A percentile compares a stretch with the other conserved stretches of the same genome.
Evolutionary conservation across 2,329 filamentous ascomycete genomes (phyloP).

Genomic region (Arthrobotrys sphaeroides): DNA sequence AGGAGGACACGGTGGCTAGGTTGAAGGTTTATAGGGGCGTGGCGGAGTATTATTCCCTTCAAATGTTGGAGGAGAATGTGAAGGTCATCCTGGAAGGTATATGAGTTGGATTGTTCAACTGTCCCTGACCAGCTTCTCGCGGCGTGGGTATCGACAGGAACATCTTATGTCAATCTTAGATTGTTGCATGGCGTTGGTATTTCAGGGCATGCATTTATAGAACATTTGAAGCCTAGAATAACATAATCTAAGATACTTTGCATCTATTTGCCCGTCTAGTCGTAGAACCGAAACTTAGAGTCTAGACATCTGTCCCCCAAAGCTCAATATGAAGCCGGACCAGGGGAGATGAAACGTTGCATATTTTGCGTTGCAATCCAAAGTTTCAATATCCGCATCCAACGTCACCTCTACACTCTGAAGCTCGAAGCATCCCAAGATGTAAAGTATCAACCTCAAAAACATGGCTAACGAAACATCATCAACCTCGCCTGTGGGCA

Average conservation of each 20-base stretch:
- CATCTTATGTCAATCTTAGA: not conserved
- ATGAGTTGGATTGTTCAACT: too few species aligned
- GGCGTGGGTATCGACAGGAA: too few species aligned
- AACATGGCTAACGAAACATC: constrained; percentile 38
- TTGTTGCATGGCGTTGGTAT: constrained; percentile 31
- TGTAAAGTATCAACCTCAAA: constrained; percentile 20
- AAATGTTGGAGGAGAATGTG: constrained; percentile 81
- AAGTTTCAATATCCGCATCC: not conserved
- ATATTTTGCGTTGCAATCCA: constrained; percentile 40
- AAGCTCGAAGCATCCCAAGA: constrained; percentile 16
- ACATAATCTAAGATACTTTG: constrained; percentile 19
- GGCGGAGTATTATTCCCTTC: constrained; percentile 79
- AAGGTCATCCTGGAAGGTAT: constrained; percentile 66
- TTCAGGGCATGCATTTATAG: constrained; percentile 11
- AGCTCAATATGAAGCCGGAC: not conserved
- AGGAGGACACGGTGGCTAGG: constrained; percentile 71
- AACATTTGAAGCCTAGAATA: not conserved
- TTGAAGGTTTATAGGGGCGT: constrained; percentile 78
- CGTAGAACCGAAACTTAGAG: too few species aligned
- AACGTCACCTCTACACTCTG: too few species aligned
- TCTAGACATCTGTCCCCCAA: too few species aligned
- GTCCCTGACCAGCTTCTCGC: too few species aligned
- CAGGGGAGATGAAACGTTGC: constrained; percentile 9
- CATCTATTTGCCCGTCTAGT: too few species aligned
- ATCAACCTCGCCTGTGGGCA: not conserved